Conservation (phyloP, 2,329 filamentous ascomycete species). For the Colletotrichum sp. region DNA sequence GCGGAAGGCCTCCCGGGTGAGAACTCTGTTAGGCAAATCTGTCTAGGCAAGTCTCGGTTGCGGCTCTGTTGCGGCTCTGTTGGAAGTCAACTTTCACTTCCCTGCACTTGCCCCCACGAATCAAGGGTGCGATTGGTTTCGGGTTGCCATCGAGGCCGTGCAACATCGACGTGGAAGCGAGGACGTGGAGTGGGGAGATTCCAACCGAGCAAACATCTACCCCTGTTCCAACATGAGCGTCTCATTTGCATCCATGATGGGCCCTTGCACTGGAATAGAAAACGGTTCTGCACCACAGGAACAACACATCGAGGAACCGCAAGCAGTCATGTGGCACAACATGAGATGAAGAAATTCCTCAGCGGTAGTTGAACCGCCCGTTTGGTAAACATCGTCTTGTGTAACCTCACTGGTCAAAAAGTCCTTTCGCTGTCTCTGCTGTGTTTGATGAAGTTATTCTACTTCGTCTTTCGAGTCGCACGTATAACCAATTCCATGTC, state of each 20-base stretch:
- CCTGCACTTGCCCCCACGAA: not conserved
- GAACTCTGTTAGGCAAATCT: not conserved
- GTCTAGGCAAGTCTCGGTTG: not conserved
- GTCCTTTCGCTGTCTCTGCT: rapidly evolving
- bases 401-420: rapidly evolving
- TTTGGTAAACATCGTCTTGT: rapidly evolving
- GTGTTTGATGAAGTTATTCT: rapidly evolving
- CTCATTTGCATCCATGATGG: not conserved
- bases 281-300: rapidly evolving
- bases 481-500: rapidly evolving
- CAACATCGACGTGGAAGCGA: not conserved
- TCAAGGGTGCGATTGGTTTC: not conserved
- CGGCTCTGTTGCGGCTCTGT: not conserved
- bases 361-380: rapidly evolving
- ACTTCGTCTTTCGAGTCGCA: too few relatives aligned
- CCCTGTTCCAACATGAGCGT: not conserved
- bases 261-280: not conserved
- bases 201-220: rapidly evolving
- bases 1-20: not conserved
- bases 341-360: not conserved
- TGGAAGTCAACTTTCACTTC: not conserved
- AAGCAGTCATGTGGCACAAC: rapidly evolving
- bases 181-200: not conserved
- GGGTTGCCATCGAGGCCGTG: not conserved
- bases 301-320: rapidly evolving